Evolutionary conservation across 805 yeast genomes (phyloP).

Genomic region (Candida tammaniensis): DNA sequence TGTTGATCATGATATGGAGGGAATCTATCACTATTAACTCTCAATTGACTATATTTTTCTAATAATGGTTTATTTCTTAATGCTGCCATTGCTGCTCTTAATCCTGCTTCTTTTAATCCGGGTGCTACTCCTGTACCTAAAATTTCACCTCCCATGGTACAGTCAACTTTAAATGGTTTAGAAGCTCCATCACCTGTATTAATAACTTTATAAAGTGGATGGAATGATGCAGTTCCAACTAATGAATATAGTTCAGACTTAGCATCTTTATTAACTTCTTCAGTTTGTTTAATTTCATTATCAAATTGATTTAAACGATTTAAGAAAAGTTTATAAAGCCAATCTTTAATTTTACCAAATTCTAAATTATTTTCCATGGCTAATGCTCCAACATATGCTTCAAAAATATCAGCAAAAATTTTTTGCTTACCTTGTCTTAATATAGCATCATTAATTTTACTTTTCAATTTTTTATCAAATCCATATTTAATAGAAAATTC

Average conservation of each 20-base stretch:
- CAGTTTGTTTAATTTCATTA: slow-evolving; percentile 28
- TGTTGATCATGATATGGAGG: too few relatives aligned
- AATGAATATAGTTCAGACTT: slow-evolving; percentile 74
- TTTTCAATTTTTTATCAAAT: slow-evolving; percentile 54
- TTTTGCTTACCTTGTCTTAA: slow-evolving; percentile 59
- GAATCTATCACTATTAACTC: slow-evolving; percentile 35
- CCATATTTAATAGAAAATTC: slow-evolving; percentile 71
- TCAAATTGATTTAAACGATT: slow-evolving; percentile 39
- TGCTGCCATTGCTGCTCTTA: slow-evolving; percentile 82
- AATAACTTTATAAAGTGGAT: slow-evolving; percentile 55
- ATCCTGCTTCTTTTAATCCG: slow-evolving; percentile 73
- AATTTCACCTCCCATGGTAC: slow-evolving; percentile 60
- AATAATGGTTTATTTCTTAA: slow-evolving; percentile 54
- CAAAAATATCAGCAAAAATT: slow-evolving; percentile 84
- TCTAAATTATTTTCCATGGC: slow-evolving; percentile 54
- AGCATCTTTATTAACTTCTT: slow-evolving; percentile 59
- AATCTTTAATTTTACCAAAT: slow-evolving; percentile 47
- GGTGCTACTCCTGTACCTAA: slow-evolving; percentile 73
- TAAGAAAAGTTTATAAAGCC: slow-evolving; percentile 55
- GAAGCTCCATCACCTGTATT: slow-evolving; percentile 45
- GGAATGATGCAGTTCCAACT: slow-evolving; percentile 70
- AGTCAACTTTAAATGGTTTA: slow-evolving; percentile 60
- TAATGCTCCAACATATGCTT: slow-evolving; percentile 90
- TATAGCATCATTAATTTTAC: slow-evolving; percentile 45
- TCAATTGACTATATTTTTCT: slow-evolving; percentile 58